Percentiles rank a stretch among this genome's conserved stretches.
Evolutionary conservation across 176 grass and related monocot genomes (phyloP).

Genomic region (Stipa capillata): DNA sequence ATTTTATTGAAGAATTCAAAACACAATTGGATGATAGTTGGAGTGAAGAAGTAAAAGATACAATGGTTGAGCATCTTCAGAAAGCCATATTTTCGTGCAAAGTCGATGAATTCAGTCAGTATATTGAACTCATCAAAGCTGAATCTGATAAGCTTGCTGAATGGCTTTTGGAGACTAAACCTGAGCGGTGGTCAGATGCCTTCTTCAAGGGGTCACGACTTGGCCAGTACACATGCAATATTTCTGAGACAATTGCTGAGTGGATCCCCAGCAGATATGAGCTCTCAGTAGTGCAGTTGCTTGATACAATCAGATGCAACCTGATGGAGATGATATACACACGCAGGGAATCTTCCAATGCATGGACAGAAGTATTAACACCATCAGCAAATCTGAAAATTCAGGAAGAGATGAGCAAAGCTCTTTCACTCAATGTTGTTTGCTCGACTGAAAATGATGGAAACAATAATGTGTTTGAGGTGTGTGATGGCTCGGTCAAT

Average conservation of each 20-base stretch:
- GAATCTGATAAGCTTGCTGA: conserved; percentile 60
- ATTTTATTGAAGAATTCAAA: conserved; percentile 71
- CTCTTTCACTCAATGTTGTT: conserved; percentile 43
- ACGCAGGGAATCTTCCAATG: conserved; percentile 37
- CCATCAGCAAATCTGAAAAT: conserved; percentile 50
- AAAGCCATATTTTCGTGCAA: conserved; percentile 47
- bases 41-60: conserved; percentile 60
- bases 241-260: conserved; percentile 41
- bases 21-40: conserved; percentile 43
- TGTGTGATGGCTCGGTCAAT: conserved; percentile 41
- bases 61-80: conserved; percentile 48
- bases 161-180: conserved; percentile 66
- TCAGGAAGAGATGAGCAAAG: conserved; percentile 54
- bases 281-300: conserved; percentile 57
- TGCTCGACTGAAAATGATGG: conserved; percentile 35
- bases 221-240: conserved; percentile 49
- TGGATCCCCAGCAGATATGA: conserved; percentile 62
- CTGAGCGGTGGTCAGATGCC: conserved; percentile 74
- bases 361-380: conserved; percentile 37
- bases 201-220: conserved; percentile 63
- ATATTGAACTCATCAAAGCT: conserved; percentile 53
- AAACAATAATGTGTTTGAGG: conserved; percentile 56
- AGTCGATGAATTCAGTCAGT: conserved; percentile 55
- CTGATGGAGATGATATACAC: conserved; percentile 68
- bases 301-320: conserved; percentile 61